Evolutionary conservation across 768 basidiomycete species (phyloP), one percentile per base, ranked within the genome.

Genomic region (Tylopilus plumbeoviolaceoides): DNA sequence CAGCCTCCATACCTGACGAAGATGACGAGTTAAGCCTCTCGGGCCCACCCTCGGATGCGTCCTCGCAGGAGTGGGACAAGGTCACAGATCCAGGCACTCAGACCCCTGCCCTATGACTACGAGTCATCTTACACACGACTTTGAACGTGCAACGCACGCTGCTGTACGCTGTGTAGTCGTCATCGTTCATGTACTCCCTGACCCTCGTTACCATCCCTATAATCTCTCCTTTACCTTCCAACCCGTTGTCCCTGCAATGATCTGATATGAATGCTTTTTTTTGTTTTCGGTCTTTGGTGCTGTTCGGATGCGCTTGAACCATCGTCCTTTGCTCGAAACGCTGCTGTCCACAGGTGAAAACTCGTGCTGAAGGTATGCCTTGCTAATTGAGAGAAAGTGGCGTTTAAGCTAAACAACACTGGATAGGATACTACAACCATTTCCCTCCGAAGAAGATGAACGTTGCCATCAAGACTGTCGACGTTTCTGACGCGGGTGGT

Each of bases 51-150:
- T 92, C 91, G 52, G 91, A 89, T 74, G 76, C 89, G 30, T 90
- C 91, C 39, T 93, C 91, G 47, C 89, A 90, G 72, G 91, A 91
- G 68, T 93, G 90, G 91, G 91, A 93, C 73, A 85, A 78, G 60
- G 71, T 93, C 74, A 89, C 89, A 60, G 88, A 91, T 66, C 79
- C 87, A 44, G 87, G 81, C 54, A 73, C 76, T 51, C 78, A 77
- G 57, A 75, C 78, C 47, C 76, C 79, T 58, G 75, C 73, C 53
- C 63, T 69, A 57, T 71, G 67, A 76, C 62, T 65, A 55, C 62
- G 58, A 59, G 52, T 60, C 64, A 53, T 52, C 50, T 53, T 68
- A 61, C 59, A 57, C 69, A 60, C 57, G 49, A 44, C 54, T 59
- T 52, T 57, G 57, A 62, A 61, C 64, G 60, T 64, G 58, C 63